Evolutionary conservation across 768 basidiomycete genomes (phyloP).

Genomic region (Royoungia palumana): DNA sequence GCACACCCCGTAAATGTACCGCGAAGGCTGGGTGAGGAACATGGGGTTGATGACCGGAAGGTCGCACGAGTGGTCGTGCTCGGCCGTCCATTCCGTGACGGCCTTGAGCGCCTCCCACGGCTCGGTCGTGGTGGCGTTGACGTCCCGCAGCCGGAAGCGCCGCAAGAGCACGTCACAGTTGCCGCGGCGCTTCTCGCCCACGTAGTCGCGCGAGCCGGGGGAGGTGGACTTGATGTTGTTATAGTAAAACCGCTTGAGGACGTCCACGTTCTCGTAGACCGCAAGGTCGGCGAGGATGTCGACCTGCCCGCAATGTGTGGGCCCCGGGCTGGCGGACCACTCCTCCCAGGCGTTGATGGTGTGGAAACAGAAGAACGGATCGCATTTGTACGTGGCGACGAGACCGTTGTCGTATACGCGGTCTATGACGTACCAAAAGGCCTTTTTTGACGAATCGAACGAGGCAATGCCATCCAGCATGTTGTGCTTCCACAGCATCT

Average conservation of each 20-base stretch:
- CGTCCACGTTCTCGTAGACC: slow-evolving; percentile 31
- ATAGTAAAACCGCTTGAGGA: slow-evolving; percentile 33
- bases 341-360: slow-evolving; percentile 39
- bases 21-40: slow-evolving; percentile 30
- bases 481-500: slow-evolving; percentile 32
- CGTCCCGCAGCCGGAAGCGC: slow-evolving; percentile 31
- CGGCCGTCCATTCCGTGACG: slow-evolving; percentile 18
- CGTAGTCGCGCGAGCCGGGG: slow-evolving; percentile 24
- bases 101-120: slow-evolving; percentile 18
- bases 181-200: slow-evolving; percentile 16
- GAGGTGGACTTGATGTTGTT: slow-evolving; percentile 27
- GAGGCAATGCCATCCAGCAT: slow-evolving; percentile 32
- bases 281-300: slow-evolving; percentile 37
- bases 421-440: slow-evolving; percentile 39
- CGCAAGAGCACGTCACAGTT: slow-evolving; percentile 23
- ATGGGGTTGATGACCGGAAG: slow-evolving; percentile 35
- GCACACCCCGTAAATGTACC: slow-evolving; percentile 32
- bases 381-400: slow-evolving; percentile 35
- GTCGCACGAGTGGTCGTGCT: slow-evolving; percentile 31
- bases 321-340: slow-evolving; percentile 14
- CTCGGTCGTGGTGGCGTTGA: slow-evolving; percentile 15
- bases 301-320: slow-evolving; percentile 12
- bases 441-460: slow-evolving; percentile 28
- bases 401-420: slow-evolving; percentile 35
- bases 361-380: slow-evolving; percentile 41